Percentiles rank a stretch among this genome's conserved stretches.
Evolutionary conservation across 371 early-diverging fungal species (phyloP).

Genomic region (Rhizomucor pusillus): DNA sequence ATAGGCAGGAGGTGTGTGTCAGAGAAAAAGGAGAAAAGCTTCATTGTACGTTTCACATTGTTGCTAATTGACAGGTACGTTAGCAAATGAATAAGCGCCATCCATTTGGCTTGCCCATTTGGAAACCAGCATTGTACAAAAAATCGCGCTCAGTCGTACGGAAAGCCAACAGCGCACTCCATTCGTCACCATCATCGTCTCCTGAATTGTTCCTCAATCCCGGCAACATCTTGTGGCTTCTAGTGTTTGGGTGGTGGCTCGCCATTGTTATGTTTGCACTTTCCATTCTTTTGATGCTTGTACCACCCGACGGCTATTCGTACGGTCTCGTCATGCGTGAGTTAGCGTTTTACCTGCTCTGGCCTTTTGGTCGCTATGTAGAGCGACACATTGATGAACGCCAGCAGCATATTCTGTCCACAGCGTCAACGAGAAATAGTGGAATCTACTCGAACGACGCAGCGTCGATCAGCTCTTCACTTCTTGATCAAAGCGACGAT

Average conservation of each 20-base stretch:
- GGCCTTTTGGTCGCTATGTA: constrained; percentile 95
- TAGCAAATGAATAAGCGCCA: constrained; percentile 81
- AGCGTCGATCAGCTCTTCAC: neutral
- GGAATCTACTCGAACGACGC: neutral
- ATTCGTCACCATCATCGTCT: constrained; percentile 70
- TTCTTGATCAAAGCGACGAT: constrained; percentile 6
- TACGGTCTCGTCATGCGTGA: constrained; percentile 68
- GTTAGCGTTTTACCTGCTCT: constrained; percentile 77
- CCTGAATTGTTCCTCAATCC: constrained; percentile 68
- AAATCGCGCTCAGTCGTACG: constrained; percentile 87
- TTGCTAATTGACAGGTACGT: neutral
- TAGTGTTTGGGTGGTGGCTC: constrained; percentile 93
- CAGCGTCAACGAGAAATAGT: neutral
- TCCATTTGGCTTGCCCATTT: constrained; percentile 94
- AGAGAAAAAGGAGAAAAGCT: neutral
- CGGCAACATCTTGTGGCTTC: constrained; percentile 87
- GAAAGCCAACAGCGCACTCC: constrained; percentile 80
- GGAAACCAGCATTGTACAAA: constrained; percentile 98
- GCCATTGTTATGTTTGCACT: constrained; percentile 60
- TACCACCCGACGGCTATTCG: constrained; percentile 50
- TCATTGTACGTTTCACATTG: too few species aligned
- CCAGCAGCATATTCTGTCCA: neutral
- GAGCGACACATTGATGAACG: constrained; percentile 39
- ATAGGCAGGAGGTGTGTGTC: constrained; percentile 59
- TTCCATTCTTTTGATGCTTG: constrained; percentile 49